Conservation (phyloP, 345 rosid species). For the Schrenkiella parvula region DNA sequence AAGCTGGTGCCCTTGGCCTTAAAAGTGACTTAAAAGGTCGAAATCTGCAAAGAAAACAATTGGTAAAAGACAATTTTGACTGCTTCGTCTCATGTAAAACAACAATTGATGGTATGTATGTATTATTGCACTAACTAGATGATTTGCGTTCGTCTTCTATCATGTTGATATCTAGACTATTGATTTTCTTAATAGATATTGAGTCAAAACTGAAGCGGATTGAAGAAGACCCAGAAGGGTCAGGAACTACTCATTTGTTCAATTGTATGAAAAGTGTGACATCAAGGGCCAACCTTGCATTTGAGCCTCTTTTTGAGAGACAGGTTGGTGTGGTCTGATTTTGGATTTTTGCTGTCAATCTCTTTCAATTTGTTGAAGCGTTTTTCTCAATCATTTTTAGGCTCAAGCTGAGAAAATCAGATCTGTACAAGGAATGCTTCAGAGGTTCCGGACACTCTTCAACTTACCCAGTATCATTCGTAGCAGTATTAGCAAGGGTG, state of each 20-base stretch:
- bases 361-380: slow-evolving; percentile 20
- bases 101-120: slow-evolving; percentile 96
- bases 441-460: slow-evolving; percentile 90
- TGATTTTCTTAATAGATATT: slow-evolving; percentile 53
- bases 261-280: slow-evolving; percentile 81
- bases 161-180: slow-evolving; percentile 25
- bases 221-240: slow-evolving; percentile 96
- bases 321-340: slow-evolving; percentile 51
- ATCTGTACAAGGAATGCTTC: slow-evolving; percentile 98
- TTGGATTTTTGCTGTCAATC: background rate
- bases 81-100: slow-evolving; percentile 99
- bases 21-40: slow-evolving; percentile 94
- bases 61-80: slow-evolving; percentile 96
- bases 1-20: slow-evolving; percentile 87
- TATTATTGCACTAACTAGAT: slow-evolving; percentile 10
- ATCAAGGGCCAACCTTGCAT: slow-evolving; percentile 76
- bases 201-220: slow-evolving; percentile 92
- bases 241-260: slow-evolving; percentile 82
- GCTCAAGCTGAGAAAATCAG: slow-evolving; percentile 99
- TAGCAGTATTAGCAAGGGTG: slow-evolving; percentile 90
- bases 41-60: slow-evolving; percentile 84
- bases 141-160: slow-evolving; percentile 1
- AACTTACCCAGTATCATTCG: slow-evolving; percentile 96
- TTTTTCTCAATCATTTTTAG: slow-evolving; percentile 32
- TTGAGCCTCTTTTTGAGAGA: slow-evolving; percentile 96